Evolutionary conservation across 1,284 basidiomycete genomes (phyloP).

Genomic region (Puccinia polysora): DNA sequence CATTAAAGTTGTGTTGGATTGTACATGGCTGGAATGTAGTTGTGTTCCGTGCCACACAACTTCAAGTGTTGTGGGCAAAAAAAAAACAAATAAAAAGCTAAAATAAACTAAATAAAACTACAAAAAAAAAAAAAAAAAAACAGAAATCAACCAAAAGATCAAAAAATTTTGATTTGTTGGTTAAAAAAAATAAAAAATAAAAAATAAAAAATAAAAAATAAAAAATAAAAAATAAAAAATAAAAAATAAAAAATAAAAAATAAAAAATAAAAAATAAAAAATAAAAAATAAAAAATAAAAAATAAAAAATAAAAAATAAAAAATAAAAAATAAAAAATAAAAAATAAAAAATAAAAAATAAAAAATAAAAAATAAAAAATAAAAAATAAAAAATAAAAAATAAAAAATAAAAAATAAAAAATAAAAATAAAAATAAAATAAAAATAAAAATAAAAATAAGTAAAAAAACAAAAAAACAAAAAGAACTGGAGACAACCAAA

Average conservation of each 20-base stretch:
- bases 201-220: neutral
- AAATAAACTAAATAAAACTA: no score
- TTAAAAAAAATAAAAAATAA: neutral
- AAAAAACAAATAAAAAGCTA: no score
- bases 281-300: neutral
- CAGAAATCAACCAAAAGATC: no score
- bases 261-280: neutral
- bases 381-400: neutral
- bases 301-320: neutral
- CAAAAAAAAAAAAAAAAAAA: no score
- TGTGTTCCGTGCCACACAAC: no score
- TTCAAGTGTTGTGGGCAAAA: no score
- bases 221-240: neutral
- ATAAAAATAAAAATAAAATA: constrained; percentile 2
- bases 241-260: neutral
- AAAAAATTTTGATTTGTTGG: no score
- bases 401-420: neutral
- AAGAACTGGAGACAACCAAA: neutral
- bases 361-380: neutral
- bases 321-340: neutral
- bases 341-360: neutral
- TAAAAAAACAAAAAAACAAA: neutral
- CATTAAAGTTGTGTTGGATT: no score
- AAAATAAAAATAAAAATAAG: neutral
- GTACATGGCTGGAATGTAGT: no score